Percentiles rank a stretch among this genome's conserved stretches.
phyloP scores from a whole-genome alignment of 805 yeast genomes.

The Saccharomycopsis sp. region DNA sequence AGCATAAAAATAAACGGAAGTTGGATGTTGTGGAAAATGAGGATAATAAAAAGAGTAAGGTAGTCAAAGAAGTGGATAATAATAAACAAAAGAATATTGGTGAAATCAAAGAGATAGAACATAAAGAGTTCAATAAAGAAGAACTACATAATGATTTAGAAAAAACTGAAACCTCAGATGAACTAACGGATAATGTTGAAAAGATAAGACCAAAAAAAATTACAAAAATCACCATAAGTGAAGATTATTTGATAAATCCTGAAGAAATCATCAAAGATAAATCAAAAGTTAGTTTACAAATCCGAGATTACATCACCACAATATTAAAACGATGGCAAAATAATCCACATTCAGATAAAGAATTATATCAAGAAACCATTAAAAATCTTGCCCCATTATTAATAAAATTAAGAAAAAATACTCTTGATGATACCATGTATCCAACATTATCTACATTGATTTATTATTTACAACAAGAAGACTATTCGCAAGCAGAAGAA shows the following conservation, averaged over 20 bases:
- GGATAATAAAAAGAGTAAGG: conserved; percentile 6
- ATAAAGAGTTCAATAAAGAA: conserved; percentile 15
- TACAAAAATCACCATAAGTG: conserved; percentile 23
- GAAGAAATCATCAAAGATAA: conserved; percentile 17
- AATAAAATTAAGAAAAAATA: conserved; percentile 38
- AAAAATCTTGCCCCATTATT: conserved; percentile 40
- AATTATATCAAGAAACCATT: conserved; percentile 37
- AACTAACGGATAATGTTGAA: conserved; percentile 5
- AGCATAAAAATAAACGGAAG: not conserved
- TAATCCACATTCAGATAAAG: conserved; percentile 24
- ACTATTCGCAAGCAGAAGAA: conserved; percentile 48
- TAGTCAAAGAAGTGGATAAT: not conserved
- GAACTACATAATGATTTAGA: conserved; percentile 18
- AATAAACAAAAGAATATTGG: not conserved
- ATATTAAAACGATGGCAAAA: conserved; percentile 37
- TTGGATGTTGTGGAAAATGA: not conserved
- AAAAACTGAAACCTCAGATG: not conserved
- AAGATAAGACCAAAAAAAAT: conserved; percentile 21
- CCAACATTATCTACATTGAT: conserved; percentile 51
- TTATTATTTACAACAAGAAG: conserved; percentile 44
- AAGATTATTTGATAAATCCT: conserved; percentile 20
- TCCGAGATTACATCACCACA: conserved; percentile 37
- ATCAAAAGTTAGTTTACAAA: conserved; percentile 28
- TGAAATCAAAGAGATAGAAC: not conserved
- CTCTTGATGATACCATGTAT: conserved; percentile 29